Conservation (phyloP, 1,284 basidiomycete species). For the Psilocybe mexicana region DNA sequence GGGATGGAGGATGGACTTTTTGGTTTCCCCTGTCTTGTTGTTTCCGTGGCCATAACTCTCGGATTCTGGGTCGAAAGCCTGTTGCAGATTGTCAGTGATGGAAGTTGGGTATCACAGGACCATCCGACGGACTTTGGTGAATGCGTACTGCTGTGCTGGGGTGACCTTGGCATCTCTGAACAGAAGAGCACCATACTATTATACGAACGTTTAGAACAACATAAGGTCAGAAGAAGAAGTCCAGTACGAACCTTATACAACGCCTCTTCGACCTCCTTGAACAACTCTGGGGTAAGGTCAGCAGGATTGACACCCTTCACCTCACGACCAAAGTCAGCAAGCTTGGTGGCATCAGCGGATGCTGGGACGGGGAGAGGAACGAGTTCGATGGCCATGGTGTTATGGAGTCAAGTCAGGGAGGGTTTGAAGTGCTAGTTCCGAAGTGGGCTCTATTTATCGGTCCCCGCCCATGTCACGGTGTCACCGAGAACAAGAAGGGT, state of each 20-base stretch:
- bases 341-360: conserved; percentile 57
- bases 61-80: conserved; percentile 63
- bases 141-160: conserved; percentile 80
- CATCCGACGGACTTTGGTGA: conserved; percentile 68
- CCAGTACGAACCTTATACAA: conserved; percentile 63
- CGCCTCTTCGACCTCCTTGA: conserved; percentile 58
- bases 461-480: not conserved
- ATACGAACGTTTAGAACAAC: not conserved
- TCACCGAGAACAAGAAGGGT: not conserved
- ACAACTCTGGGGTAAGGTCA: conserved; percentile 58
- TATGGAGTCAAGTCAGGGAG: not conserved
- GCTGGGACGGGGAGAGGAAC: conserved; percentile 57
- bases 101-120: conserved; percentile 50
- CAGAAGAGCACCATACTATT: conserved; percentile 70
- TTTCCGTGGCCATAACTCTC: conserved; percentile 83
- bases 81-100: not conserved
- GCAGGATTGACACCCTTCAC: conserved; percentile 64
- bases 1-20: conserved; percentile 81
- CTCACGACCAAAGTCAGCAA: conserved; percentile 64
- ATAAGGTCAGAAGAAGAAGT: not conserved
- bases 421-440: conserved; percentile 6
- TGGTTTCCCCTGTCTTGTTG: conserved; percentile 73
- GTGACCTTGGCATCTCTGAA: conserved; percentile 71
- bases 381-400: conserved; percentile 56
- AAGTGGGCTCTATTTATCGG: conserved; percentile 12